These are phyloP conservation scores for Drechslerella dactyloides DNA, from an alignment of 2,329 filamentous ascomycete species.

Conservation along the genomic window DNA sequence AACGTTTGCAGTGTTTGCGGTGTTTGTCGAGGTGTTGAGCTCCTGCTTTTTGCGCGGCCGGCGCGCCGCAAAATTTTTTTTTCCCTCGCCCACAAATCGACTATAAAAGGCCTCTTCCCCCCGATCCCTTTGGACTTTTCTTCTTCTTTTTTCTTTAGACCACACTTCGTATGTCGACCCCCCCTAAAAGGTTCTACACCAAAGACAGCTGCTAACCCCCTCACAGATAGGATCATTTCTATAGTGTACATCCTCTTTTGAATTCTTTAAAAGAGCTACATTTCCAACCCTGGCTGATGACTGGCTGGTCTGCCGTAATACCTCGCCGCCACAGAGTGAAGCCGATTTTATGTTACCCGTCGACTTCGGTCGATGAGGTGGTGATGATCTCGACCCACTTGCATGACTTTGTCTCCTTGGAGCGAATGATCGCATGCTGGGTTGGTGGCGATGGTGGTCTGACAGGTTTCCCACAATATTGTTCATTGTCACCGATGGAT, in stretches of 20 bases:
- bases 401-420: conserved; percentile 44
- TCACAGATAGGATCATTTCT: conserved; percentile 52
- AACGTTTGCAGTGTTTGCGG: conserved; percentile 6
- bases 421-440: conserved; percentile 41
- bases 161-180: conserved; percentile 51
- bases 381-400: conserved; percentile 52
- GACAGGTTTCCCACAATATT: conserved; percentile 42
- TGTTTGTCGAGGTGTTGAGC: conserved; percentile 12
- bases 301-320: conserved; percentile 49
- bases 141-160: conserved; percentile 50
- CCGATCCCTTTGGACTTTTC: conserved; percentile 19
- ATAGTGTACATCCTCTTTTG: conserved; percentile 52
- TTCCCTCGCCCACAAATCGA: conserved; percentile 15
- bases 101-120: conserved; percentile 33
- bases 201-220: conserved; percentile 40
- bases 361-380: conserved; percentile 38
- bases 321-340: conserved; percentile 51
- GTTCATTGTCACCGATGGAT: background rate
- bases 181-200: conserved; percentile 18
- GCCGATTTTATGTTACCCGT: conserved; percentile 50
- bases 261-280: conserved; percentile 52
- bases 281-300: conserved; percentile 51
- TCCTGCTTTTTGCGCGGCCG: conserved; percentile 28
- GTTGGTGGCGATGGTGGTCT: conserved; percentile 51
- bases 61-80: conserved; percentile 28